phyloP scores from a whole-genome alignment of 2,329 filamentous ascomycete genomes.

The Tympanopsis confertula region DNA sequence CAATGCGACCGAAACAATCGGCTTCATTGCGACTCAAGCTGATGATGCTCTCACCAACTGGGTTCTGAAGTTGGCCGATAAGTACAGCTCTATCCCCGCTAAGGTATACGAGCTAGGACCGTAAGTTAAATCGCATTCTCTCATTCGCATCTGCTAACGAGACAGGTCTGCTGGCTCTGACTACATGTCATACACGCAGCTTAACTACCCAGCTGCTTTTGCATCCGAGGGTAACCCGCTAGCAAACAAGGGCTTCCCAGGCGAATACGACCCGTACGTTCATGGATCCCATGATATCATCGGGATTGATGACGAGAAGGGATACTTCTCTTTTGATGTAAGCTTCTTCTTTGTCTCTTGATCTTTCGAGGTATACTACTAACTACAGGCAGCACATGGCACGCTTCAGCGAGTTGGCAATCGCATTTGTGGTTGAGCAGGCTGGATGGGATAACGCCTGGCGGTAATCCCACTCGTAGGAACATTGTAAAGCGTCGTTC shows the following conservation, averaged over 20 bases:
- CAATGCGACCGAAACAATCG: constrained; percentile 25
- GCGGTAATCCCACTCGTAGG: constrained; percentile 12
- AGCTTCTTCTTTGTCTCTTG: constrained; percentile 5
- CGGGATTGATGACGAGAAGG: constrained; percentile 21
- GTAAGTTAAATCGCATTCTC: constrained; percentile 7
- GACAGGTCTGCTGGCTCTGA: constrained; percentile 22
- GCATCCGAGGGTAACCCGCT: constrained; percentile 24
- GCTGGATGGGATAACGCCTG: constrained; percentile 25
- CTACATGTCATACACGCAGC: constrained; percentile 25
- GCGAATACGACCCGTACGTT: constrained; percentile 24
- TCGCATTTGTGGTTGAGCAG: constrained; percentile 25
- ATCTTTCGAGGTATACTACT: constrained; percentile 4
- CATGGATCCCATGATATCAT: constrained; percentile 22
- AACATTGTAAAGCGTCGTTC: neutral
- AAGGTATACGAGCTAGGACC: constrained; percentile 17
- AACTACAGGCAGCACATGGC: constrained; percentile 21
- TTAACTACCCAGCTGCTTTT: constrained; percentile 25
- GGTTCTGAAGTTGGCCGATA: constrained; percentile 17
- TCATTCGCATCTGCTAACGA: neutral
- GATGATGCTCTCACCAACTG: constrained; percentile 22
- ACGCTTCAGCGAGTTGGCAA: constrained; percentile 24
- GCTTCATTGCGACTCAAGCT: constrained; percentile 22
- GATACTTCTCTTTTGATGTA: constrained; percentile 24
- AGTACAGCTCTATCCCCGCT: constrained; percentile 22
- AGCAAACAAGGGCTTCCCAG: constrained; percentile 12